These are phyloP conservation scores for Mytilinidion resinicola DNA, from an alignment of 495 filamentous ascomycete species.

Conservation along the genomic window DNA sequence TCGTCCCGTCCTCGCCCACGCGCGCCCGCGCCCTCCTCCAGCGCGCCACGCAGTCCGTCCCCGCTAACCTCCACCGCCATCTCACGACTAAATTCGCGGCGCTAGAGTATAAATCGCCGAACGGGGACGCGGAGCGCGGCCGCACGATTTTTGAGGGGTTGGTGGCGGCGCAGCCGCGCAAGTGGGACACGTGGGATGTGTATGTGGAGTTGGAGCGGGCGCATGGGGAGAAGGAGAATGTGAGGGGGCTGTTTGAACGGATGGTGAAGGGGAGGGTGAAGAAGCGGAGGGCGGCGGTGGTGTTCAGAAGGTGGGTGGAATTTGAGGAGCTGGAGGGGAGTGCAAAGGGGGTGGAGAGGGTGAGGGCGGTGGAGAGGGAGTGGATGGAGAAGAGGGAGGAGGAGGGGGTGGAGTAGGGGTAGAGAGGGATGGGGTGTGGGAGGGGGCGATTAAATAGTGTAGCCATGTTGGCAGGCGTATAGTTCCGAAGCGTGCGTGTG, in stretches of 20 bases:
- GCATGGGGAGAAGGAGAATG: constrained; percentile 55
- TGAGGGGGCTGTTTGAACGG: constrained; percentile 75
- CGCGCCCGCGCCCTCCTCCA: constrained; percentile 74
- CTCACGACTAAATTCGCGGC: constrained; percentile 82
- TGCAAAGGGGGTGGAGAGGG: constrained; percentile 29
- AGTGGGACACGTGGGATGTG: constrained; percentile 86
- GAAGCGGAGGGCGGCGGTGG: constrained; percentile 29
- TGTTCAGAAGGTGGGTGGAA: constrained; percentile 37
- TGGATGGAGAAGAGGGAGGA: constrained; percentile 25
- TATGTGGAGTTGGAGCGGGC: constrained; percentile 76
- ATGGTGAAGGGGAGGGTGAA: constrained; percentile 58
- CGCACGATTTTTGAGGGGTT: constrained; percentile 91
- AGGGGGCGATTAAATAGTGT: too few relatives aligned
- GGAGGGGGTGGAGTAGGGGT: not conserved
- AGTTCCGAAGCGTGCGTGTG: too few relatives aligned
- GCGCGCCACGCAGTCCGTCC: constrained; percentile 80
- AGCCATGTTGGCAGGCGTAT: too few relatives aligned
- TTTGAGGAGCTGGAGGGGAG: constrained; percentile 36
- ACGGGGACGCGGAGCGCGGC: constrained; percentile 83
- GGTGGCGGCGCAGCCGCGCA: constrained; percentile 76
- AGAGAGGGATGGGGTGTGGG: too few relatives aligned
- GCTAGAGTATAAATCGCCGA: constrained; percentile 77
- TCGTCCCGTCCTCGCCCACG: constrained; percentile 50
- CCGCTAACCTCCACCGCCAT: constrained; percentile 60
- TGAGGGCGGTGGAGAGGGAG: constrained; percentile 30